Evolutionary conservation across 495 filamentous ascomycete species (phyloP).

Genomic region (Xylaria flabelliformis): DNA sequence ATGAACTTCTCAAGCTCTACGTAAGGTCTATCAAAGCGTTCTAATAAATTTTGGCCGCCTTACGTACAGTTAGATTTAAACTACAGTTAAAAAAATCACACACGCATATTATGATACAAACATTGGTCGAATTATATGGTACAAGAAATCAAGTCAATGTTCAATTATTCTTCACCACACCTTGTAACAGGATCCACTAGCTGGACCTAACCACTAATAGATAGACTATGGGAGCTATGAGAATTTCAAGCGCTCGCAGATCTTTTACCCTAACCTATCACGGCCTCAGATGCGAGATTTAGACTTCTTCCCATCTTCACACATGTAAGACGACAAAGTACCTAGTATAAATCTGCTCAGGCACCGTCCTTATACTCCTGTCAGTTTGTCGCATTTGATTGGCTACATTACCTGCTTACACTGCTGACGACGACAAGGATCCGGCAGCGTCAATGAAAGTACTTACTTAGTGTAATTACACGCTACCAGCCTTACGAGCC

Average conservation of each 20-base stretch:
- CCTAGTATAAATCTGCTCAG: neutral
- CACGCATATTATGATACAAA: too few relatives aligned
- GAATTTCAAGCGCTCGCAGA: neutral
- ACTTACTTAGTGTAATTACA: neutral
- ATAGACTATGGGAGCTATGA: too few relatives aligned
- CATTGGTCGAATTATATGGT: too few relatives aligned
- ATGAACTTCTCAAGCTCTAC: too few relatives aligned
- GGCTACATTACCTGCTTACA: constrained; percentile 2
- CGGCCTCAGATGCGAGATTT: neutral
- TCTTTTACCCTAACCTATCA: neutral
- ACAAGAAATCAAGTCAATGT: too few relatives aligned
- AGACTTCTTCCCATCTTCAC: neutral
- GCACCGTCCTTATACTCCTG: neutral
- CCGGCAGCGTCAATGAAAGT: neutral
- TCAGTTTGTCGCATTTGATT: neutral
- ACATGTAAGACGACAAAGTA: constrained; percentile 16
- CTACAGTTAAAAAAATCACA: too few relatives aligned
- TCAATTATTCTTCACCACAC: too few relatives aligned
- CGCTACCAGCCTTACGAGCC: constrained; percentile 25
- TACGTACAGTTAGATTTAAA: too few relatives aligned
- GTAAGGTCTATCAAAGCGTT: too few relatives aligned
- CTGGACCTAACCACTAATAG: too few relatives aligned
- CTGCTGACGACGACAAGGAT: constrained; percentile 11
- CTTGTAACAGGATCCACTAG: too few relatives aligned
- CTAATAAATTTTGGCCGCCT: too few relatives aligned